Conservation (phyloP, 2,329 filamentous ascomycete genomes). For the Monosporascus sp. region DNA sequence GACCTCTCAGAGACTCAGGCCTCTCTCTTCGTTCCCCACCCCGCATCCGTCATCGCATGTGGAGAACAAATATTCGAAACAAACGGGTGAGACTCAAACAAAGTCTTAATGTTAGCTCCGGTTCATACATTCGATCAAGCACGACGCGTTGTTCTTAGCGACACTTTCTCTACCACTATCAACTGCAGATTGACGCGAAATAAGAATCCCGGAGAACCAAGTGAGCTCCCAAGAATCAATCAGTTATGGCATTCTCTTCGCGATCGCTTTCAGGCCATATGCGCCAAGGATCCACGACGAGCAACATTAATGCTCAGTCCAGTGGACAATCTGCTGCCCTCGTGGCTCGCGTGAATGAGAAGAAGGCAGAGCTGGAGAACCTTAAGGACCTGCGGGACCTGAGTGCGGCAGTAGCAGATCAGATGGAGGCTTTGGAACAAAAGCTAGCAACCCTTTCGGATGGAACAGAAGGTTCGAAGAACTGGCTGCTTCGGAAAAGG, state of each 20-base stretch:
- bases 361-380: constrained; percentile 76
- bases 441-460: constrained; percentile 73
- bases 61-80: no score
- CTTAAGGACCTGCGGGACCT: constrained; percentile 73
- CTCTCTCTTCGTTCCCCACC: neutral
- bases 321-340: constrained; percentile 63
- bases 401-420: constrained; percentile 69
- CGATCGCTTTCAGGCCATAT: constrained; percentile 60
- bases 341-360: constrained; percentile 73
- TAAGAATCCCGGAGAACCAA: neutral
- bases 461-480: constrained; percentile 65
- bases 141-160: no score
- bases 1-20: neutral
- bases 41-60: neutral
- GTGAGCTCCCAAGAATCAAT: no score
- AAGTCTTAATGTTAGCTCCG: no score
- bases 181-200: no score
- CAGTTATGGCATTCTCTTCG: constrained; percentile 50
- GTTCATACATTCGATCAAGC: no score
- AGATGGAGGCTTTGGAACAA: constrained; percentile 77
- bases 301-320: constrained; percentile 35
- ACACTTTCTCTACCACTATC: no score
- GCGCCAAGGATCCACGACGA: constrained; percentile 52
- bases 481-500: neutral
- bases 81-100: no score